Base-by-base conservation (phyloP, 495 filamentous ascomycete species). In the Penicillium arizonense region DNA sequence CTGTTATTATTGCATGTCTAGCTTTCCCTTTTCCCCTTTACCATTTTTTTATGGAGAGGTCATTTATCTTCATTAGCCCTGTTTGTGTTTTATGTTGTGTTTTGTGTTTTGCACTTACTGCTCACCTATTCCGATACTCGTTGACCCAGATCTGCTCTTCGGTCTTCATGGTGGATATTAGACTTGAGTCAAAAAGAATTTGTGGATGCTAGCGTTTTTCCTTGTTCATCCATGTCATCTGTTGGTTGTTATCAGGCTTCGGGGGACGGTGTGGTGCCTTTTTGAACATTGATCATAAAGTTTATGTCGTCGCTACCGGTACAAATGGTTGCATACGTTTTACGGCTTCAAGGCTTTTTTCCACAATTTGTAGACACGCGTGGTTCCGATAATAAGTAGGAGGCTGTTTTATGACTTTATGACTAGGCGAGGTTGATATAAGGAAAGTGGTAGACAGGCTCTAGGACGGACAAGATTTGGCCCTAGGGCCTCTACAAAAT, bases 161-260 rank as follows among this genome's bases (percentile, higher is more conserved):
- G 34, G 56, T 62, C 55, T 56, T 62, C 62, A 58, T 67, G 62
- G 53, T 70, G 63, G 70, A 65, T 56, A 57, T 57, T 64, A 65
- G 52, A 65, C 49, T 40, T 18, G 52, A 63, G 50, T 30, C 46
- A 56, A 60, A 57, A 50, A 58, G 16, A 50, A 33, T 49, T 59
- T 56, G 42, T 56, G 56, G 49, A 55, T 53, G 44, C 43, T 42
- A 52, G 38, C 40, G 44, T 54, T 53, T 38, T 55, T 45, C 18
- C 33, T 58, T 36, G 14, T 33, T 26, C 14, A 14, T 51, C 42
- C 46, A 42, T 55, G 44, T 53, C 46, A 39, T 45, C 46, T 37
- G 26, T 50, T 50, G 47, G 7, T 30, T 30, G 28, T 30, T 30
- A 10, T 6, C 28, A 30, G 28, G 28, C 28, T 10, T 30, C 23